Conservation (phyloP, 208 protist genomes). For the Willaertia magna region DNA sequence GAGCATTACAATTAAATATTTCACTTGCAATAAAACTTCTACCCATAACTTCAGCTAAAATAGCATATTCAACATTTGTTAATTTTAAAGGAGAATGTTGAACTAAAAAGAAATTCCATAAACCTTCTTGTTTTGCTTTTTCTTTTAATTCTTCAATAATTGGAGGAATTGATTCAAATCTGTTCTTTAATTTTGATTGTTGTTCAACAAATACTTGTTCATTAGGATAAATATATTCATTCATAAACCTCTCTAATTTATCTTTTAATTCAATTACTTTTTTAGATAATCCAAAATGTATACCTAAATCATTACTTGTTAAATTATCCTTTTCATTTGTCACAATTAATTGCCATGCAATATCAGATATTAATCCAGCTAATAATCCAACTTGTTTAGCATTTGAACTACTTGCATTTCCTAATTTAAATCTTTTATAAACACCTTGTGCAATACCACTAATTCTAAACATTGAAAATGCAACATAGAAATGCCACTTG, state of each 20-base stretch:
- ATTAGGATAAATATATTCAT: constrained; percentile 40
- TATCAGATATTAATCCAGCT: background rate
- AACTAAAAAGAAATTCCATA: constrained; percentile 66
- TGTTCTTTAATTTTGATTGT: background rate
- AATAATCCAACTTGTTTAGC: background rate
- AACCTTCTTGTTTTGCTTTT: constrained; percentile 40
- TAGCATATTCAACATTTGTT: constrained; percentile 4
- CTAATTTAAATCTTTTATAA: constrained; percentile 33
- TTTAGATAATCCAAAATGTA: background rate
- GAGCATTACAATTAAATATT: constrained; percentile 46
- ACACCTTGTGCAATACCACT: constrained; percentile 45
- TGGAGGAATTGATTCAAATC: constrained; percentile 23
- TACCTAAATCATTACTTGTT: background rate
- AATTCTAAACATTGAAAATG: constrained; percentile 39
- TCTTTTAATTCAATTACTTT: background rate
- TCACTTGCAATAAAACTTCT: background rate
- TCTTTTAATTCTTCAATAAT: constrained; percentile 47
- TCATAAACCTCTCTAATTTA: constrained; percentile 38
- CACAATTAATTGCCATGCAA: background rate
- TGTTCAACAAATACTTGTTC: constrained; percentile 31
- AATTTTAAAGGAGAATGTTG: background rate
- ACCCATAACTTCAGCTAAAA: background rate
- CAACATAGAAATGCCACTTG: constrained; percentile 40
- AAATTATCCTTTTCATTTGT: background rate
- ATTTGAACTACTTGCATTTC: constrained; percentile 32